Percentiles rank a stretch among this genome's conserved stretches.
phyloP scores from a whole-genome alignment of 2,329 filamentous ascomycete species.

The Neonectria sp. region DNA sequence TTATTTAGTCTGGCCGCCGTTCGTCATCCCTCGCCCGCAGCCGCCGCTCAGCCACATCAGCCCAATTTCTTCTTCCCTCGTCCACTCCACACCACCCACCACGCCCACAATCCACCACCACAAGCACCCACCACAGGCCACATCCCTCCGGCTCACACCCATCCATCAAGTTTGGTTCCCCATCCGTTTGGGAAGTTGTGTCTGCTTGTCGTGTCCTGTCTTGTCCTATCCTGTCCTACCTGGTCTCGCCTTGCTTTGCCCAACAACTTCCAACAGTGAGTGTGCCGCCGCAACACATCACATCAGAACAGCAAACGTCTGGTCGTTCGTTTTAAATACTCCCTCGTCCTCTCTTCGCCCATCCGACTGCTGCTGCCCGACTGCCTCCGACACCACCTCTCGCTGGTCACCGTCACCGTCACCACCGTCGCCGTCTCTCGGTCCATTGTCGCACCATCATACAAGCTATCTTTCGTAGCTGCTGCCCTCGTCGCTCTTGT shows the following conservation, averaged over 20 bases:
- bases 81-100: slow-evolving; percentile 18
- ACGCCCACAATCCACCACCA: background rate
- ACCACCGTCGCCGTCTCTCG: background rate
- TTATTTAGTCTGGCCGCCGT: slow-evolving; percentile 5
- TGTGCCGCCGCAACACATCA: background rate
- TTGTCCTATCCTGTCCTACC: background rate
- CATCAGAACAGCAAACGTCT: background rate
- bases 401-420: background rate
- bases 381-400: background rate
- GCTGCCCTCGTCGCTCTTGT: background rate
- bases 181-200: slow-evolving; percentile 4
- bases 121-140: background rate
- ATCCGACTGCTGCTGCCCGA: slow-evolving; percentile 1
- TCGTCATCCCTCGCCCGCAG: slow-evolving; percentile 30
- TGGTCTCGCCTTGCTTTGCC: background rate
- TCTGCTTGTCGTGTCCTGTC: background rate
- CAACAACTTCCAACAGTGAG: no score
- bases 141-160: background rate
- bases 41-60: slow-evolving; percentile 29
- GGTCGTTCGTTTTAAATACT: background rate
- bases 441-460: slow-evolving; percentile 18
- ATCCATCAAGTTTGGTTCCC: slow-evolving; percentile 1
- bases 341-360: background rate
- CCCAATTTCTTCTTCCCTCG: slow-evolving; percentile 28
- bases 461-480: slow-evolving; percentile 23